phyloP scores from a whole-genome alignment of 768 basidiomycete genomes.

The Tricholoma furcatifolium region DNA sequence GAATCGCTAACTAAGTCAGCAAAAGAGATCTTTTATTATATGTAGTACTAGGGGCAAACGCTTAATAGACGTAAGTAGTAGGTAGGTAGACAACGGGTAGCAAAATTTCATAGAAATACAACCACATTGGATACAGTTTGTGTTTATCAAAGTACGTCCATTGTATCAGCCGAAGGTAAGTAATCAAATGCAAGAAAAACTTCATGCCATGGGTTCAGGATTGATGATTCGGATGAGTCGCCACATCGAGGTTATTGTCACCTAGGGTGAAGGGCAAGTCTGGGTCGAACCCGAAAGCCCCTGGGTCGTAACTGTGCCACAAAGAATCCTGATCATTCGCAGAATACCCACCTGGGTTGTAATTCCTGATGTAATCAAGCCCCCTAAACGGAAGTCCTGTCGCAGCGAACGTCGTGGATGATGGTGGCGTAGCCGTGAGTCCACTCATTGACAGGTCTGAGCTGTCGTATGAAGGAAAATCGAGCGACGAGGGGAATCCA shows the following conservation, averaged over 20 bases:
- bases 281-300: conserved; percentile 74
- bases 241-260: conserved; percentile 38
- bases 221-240: conserved; percentile 32
- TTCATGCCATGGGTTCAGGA: background rate
- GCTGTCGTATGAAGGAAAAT: conserved; percentile 40
- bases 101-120: conserved; percentile 13
- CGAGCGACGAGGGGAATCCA: conserved; percentile 38
- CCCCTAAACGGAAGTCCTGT: conserved; percentile 83
- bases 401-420: conserved; percentile 63
- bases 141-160: background rate
- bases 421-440: conserved; percentile 52
- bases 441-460: conserved; percentile 40
- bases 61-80: background rate
- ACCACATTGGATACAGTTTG: background rate
- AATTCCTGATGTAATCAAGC: conserved; percentile 82
- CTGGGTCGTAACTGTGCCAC: conserved; percentile 69
- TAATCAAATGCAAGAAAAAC: conserved; percentile 5
- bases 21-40: background rate
- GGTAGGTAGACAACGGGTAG: background rate
- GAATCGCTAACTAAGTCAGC: background rate
- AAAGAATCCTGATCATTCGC: conserved; percentile 48
- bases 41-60: background rate
- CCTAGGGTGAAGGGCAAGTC: conserved; percentile 70
- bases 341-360: conserved; percentile 52
- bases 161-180: background rate